phyloP scores from a whole-genome alignment of 1,284 basidiomycete species.

The Flammula alnicola region DNA sequence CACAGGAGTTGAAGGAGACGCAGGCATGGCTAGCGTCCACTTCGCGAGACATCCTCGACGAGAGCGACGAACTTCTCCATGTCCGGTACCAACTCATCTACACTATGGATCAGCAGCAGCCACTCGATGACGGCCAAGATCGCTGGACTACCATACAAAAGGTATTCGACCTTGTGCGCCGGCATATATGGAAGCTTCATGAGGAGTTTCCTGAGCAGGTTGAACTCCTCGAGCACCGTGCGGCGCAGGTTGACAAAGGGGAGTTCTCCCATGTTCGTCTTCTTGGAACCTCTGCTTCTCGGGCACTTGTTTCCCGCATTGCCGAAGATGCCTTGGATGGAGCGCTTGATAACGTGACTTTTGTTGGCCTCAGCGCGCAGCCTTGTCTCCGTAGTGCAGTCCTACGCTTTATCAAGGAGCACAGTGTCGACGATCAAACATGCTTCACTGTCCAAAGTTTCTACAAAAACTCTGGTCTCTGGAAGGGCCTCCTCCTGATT shows the following conservation, averaged over 20 bases:
- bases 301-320: slow-evolving; percentile 16
- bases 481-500: slow-evolving; percentile 44
- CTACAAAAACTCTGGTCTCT: slow-evolving; percentile 23
- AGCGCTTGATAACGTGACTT: slow-evolving; percentile 21
- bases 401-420: slow-evolving; percentile 9
- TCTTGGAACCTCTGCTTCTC: slow-evolving; percentile 19
- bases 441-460: neutral
- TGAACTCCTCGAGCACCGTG: slow-evolving; percentile 16
- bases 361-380: slow-evolving; percentile 12
- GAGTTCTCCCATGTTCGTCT: slow-evolving; percentile 41
- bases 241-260: slow-evolving; percentile 11
- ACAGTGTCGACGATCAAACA: neutral
- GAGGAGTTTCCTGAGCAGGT: slow-evolving; percentile 22
- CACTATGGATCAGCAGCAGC: slow-evolving; percentile 44
- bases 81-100: slow-evolving; percentile 56
- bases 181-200: slow-evolving; percentile 20
- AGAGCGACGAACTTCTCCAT: slow-evolving; percentile 57
- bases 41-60: slow-evolving; percentile 53
- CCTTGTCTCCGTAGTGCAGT: slow-evolving; percentile 9
- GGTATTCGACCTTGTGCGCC: slow-evolving; percentile 34
- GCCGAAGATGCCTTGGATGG: slow-evolving; percentile 32
- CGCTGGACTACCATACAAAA: slow-evolving; percentile 52
- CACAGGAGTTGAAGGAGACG: slow-evolving; percentile 20
- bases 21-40: slow-evolving; percentile 41
- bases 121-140: slow-evolving; percentile 47